Percentiles rank a stretch among this genome's conserved stretches.
Evolutionary conservation across 2,329 filamentous ascomycete genomes (phyloP).

Genomic region (Teratosphaeria epicoccoides): DNA sequence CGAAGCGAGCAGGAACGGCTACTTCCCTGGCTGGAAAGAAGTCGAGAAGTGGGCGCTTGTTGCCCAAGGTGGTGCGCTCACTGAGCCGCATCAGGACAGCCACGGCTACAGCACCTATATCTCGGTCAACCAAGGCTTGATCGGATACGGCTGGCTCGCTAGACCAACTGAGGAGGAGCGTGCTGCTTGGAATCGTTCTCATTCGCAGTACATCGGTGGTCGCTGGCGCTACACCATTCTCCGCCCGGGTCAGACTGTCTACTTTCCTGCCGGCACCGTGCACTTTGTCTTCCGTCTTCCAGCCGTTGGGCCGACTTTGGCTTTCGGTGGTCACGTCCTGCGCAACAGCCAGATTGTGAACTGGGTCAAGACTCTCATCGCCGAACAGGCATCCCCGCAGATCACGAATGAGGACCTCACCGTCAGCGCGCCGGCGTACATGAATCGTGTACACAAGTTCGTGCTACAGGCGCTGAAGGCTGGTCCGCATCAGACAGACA

Average conservation of each 20-base stretch:
- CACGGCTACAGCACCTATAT: slow-evolving; percentile 27
- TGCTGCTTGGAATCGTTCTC: slow-evolving; percentile 14
- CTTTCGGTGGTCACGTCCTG: slow-evolving; percentile 25
- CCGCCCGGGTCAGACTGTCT: slow-evolving; percentile 22
- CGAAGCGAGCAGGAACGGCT: slow-evolving; percentile 18
- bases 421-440: slow-evolving; percentile 24
- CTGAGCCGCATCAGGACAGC: slow-evolving; percentile 25
- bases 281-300: slow-evolving; percentile 26
- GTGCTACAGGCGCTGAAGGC: slow-evolving; percentile 17
- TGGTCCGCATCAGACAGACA: slow-evolving; percentile 10
- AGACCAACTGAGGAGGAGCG: slow-evolving; percentile 18
- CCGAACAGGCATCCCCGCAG: slow-evolving; percentile 32
- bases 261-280: slow-evolving; percentile 24
- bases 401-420: slow-evolving; percentile 37
- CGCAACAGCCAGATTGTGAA: slow-evolving; percentile 28
- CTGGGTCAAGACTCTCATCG: slow-evolving; percentile 36
- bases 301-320: slow-evolving; percentile 20
- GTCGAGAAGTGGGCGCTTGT: slow-evolving; percentile 26
- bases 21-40: slow-evolving; percentile 22
- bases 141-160: slow-evolving; percentile 25
- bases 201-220: slow-evolving; percentile 13
- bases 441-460: slow-evolving; percentile 20
- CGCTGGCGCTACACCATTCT: slow-evolving; percentile 23
- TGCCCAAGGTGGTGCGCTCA: slow-evolving; percentile 25
- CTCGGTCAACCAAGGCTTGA: slow-evolving; percentile 21